Evolutionary conservation across 192 early-diverging fungal species (phyloP).

Genomic region (Coemansia sp.): DNA sequence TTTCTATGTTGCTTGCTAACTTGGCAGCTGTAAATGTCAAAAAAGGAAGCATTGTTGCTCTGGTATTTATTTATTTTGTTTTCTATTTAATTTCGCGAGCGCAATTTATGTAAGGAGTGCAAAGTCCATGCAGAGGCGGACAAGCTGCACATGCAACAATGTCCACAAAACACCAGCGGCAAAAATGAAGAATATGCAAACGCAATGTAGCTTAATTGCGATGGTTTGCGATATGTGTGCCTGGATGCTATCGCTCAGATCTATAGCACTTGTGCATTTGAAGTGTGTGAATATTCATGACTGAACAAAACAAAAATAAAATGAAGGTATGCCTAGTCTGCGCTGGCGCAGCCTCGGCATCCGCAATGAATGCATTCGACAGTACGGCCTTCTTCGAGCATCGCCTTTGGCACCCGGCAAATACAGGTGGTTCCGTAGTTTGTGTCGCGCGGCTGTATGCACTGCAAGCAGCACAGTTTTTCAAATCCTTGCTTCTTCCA

Average conservation of each 20-base stretch:
- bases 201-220: constrained; percentile 46
- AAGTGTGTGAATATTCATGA: too few species aligned
- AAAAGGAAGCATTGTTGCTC: neutral
- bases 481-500: constrained; percentile 99
- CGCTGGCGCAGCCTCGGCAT: constrained; percentile 78
- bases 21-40: neutral
- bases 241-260: neutral
- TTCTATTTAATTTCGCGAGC: neutral
- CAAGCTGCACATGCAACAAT: neutral
- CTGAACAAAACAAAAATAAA: neutral
- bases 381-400: constrained; percentile 86
- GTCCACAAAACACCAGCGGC: neutral
- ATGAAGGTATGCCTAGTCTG: constrained; percentile 29
- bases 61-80: neutral
- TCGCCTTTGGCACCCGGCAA: constrained; percentile 92
- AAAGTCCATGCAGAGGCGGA: neutral
- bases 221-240: constrained; percentile 13
- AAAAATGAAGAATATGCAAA: constrained; percentile 14
- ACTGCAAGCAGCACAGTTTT: constrained; percentile 95
- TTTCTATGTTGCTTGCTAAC: neutral
- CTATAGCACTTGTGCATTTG: too few species aligned
- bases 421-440: constrained; percentile 98
- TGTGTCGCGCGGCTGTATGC: constrained; percentile 97
- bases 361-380: constrained; percentile 97
- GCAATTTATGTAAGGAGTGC: constrained; percentile 5